These are phyloP conservation scores for Emericellopsis atlantica DNA, from an alignment of 2,329 filamentous ascomycete genomes.

Conservation along the genomic window DNA sequence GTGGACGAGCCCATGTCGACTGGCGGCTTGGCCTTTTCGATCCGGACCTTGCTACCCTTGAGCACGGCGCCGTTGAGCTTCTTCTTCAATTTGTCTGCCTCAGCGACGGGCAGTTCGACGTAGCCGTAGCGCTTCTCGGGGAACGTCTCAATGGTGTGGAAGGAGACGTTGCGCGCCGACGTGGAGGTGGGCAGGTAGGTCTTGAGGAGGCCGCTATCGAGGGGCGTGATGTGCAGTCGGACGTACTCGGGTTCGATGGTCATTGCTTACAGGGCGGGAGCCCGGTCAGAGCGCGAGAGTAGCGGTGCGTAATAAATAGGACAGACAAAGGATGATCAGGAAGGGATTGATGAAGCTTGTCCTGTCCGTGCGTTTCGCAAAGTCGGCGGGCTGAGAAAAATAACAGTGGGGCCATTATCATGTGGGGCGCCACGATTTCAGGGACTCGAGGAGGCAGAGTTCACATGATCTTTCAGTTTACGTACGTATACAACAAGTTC, in stretches of 20 bases:
- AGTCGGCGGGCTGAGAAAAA: no score
- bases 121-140: slow-evolving; percentile 87
- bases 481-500: no score
- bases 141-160: slow-evolving; percentile 73
- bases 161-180: slow-evolving; percentile 73
- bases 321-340: no score
- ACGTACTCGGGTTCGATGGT: slow-evolving; percentile 9
- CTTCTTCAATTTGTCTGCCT: slow-evolving; percentile 83
- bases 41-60: slow-evolving; percentile 71
- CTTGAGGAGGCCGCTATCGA: slow-evolving; percentile 62
- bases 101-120: slow-evolving; percentile 65
- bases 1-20: slow-evolving; percentile 19
- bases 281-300: no score
- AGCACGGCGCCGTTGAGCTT: slow-evolving; percentile 81
- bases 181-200: slow-evolving; percentile 59
- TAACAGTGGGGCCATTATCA: no score
- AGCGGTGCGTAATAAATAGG: no score
- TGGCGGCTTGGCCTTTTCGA: slow-evolving; percentile 65
- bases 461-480: no score
- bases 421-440: no score
- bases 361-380: no score
- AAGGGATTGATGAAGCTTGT: no score
- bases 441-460: no score
- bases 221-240: slow-evolving; percentile 72
- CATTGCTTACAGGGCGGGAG: no score